phyloP scores from a whole-genome alignment of 2,329 filamentous ascomycete genomes.

The Ceratocystiopsis sp. region DNA sequence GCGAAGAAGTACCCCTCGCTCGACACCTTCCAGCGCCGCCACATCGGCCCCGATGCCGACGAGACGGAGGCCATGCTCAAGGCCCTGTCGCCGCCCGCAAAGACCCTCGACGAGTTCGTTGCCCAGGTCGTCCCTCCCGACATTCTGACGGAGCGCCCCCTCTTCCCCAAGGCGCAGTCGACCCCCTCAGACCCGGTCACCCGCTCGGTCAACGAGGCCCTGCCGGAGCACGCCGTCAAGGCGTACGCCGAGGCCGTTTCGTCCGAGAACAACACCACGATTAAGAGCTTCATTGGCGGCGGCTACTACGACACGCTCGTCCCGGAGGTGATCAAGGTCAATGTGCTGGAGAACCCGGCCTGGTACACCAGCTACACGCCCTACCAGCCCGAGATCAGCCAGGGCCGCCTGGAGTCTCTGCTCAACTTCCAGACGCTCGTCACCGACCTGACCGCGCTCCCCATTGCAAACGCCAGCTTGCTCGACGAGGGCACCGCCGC shows the following conservation, averaged over 20 bases:
- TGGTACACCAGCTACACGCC: conserved; percentile 99
- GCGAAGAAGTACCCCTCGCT: conserved; percentile 17
- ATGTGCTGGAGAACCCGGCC: conserved; percentile 78
- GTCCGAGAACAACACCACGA: conserved; percentile 21
- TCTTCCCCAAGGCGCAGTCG: conserved; percentile 35
- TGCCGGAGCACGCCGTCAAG: conserved; percentile 43
- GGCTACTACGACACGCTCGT: conserved; percentile 82
- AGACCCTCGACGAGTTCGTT: conserved; percentile 66
- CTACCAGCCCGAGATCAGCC: conserved; percentile 94
- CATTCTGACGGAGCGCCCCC: conserved; percentile 50
- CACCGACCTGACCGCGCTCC: conserved; percentile 68
- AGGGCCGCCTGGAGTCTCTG: conserved; percentile 79
- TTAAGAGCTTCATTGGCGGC: conserved; percentile 61
- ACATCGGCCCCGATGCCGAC: conserved; percentile 66
- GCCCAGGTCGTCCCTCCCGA: conserved; percentile 66
- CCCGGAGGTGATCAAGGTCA: conserved; percentile 81
- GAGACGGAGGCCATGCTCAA: conserved; percentile 66
- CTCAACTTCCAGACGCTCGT: conserved; percentile 94
- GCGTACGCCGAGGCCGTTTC: conserved; percentile 20
- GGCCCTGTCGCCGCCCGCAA: conserved; percentile 55
- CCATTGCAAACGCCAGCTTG: conserved; percentile 80
- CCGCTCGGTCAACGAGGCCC: conserved; percentile 21
- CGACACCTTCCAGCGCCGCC: conserved; percentile 60
- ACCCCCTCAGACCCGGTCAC: conserved; percentile 21
- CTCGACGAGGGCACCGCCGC: conserved; percentile 85